Base-by-base conservation (phyloP, 2,329 filamentous ascomycete genomes). In the Sporothrix dimorphospora region DNA sequence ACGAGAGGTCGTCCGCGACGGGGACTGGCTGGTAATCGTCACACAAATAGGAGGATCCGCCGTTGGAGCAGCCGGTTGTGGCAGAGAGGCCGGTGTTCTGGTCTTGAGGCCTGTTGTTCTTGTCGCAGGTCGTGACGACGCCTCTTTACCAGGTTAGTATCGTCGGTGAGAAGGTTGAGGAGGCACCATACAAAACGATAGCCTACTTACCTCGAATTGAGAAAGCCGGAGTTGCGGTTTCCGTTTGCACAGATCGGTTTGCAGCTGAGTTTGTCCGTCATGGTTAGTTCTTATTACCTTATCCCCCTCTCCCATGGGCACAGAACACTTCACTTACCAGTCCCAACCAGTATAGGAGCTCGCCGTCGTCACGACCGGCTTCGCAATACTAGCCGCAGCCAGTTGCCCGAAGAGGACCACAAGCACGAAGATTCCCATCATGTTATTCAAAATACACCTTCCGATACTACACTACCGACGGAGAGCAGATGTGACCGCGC, bases 1-100 rank as follows among this genome's bases (percentile, higher is more conserved):
- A 76, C 19, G 73, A 73, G 4, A 77, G 72, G 53, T 77, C 73
- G n/a, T 76, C 70, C 12, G 71, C 21, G 2, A 76, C 71, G 4
- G 76, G 49, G n/a, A 53, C 49, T 21, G 49, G 49, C 49, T 53
- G 49, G 49, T 53, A 53, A 21, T n/a, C 27, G 49, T 53, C 49
- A 24, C 49, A 53, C 49, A 53, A 12, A 12, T 53, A 53, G 6
- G 57, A 40, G 34, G 7, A 6, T 16, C 30, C 19, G 30, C 19
- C 30, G 57, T n/a, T n/a, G 8, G 57, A 61, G 19, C 19, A 21
- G 1, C 30, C 30, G 11, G 57, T 38, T 16, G 16, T 40, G 14
- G 57, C 19, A 7, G 30, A 34, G 9, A 40, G 30, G 4, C 30
- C 34, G 19, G 57, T 61, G 30, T 61, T 61, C 3, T 21, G 30